Evolutionary conservation across 1,139 yeast species (phyloP), one percentile per base, ranked within the genome.

Genomic region (Scheffersomyces titani): DNA sequence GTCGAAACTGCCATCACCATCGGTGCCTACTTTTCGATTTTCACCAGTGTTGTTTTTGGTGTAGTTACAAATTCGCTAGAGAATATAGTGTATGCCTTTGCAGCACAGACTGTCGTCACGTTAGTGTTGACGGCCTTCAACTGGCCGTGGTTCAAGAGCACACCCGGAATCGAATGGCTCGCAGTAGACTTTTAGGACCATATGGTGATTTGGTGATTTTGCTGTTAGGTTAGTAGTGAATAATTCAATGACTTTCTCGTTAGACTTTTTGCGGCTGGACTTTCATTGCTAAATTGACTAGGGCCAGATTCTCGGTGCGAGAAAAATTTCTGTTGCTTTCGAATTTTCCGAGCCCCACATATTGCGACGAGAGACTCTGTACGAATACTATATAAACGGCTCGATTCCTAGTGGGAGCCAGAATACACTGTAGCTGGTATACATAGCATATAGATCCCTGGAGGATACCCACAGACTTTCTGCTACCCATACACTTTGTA

Each of bases 71-170:
- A 80, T 59, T 73, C 80, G 56, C 63, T 87, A 30, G 60, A 65
- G 5, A 59, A 66, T 52, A 70, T 82, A 19, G 64, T 80, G 20
- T 71, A 68, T 57, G 68, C 78, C 11, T 78, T 83, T 63, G 76
- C 66, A 0, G 70, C 69, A 1, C 70, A 73, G 46, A 64, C 80
- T 50, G 59, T 76, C 1, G 55, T 78, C 9, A 66, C 79, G 2
- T 68, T 79, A 40, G 54, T 79, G 5, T 60, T 81, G 3, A 80
- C 80, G 9, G 75, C 84, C 47, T 89, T 90, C 51, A 82, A 88
- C 46, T 86, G 86, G 78, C 81, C 88, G 0, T 60, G 67, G 30
- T 88, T 81, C 67, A 84, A 78, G 55, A 72, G 30, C 19, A 56
- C 57, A 47, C 49, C 55, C 19, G 59, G 61, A 44, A 57, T 63